Base-by-base conservation (phyloP, 2,329 filamentous ascomycete genomes). In the Beauveria asiatica region DNA sequence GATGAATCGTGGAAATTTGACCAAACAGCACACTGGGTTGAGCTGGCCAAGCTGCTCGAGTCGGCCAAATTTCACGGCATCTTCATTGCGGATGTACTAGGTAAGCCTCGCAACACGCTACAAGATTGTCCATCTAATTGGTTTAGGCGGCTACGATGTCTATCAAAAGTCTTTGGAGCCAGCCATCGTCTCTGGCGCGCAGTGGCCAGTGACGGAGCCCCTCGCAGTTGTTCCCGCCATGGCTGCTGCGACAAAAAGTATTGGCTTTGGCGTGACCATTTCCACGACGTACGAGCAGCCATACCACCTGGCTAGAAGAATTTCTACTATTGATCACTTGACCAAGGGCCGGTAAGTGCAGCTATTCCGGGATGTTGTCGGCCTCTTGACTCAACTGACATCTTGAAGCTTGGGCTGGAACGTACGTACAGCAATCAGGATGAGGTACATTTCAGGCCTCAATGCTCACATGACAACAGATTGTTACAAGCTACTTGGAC, bases 141-240 rank as follows among this genome's bases (percentile, higher is more conserved):
- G 66, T 21, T 1, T 10, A 57, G 84, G 83, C 3, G 83, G 83
- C 8, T 88, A 89, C 67, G 86, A 90, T 73, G 84, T 89, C 3
- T 89, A 87, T 70, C 82, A 83, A 61, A 80, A 83, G 0, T 82
- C 82, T 7, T 61, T 63, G 17, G 78, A 80, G 3, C 81, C 85
- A 0, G 83, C 84, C 0, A 80, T 87, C 52, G 70, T 78, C 1
- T 82, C 83, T 0, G 86, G 83, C 1, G 83, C 85, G 0, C 86
- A 89, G 70, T 89, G 84, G 80, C 86, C 86, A 0, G 83, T 88
- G 23, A 87, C 87, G 61, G 86, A 89, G 68, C 86, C 86, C 0
- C 68, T 89, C 1, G 65, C 68, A 9, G 78, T 85, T 3, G 77
- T 89, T 0, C 78, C 85, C 2, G 84, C 85, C 1, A 87, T 89